Evolutionary conservation across 2,329 filamentous ascomycete species (phyloP), one percentile per base, ranked within the genome.

Genomic region (Neurospora sp.): DNA sequence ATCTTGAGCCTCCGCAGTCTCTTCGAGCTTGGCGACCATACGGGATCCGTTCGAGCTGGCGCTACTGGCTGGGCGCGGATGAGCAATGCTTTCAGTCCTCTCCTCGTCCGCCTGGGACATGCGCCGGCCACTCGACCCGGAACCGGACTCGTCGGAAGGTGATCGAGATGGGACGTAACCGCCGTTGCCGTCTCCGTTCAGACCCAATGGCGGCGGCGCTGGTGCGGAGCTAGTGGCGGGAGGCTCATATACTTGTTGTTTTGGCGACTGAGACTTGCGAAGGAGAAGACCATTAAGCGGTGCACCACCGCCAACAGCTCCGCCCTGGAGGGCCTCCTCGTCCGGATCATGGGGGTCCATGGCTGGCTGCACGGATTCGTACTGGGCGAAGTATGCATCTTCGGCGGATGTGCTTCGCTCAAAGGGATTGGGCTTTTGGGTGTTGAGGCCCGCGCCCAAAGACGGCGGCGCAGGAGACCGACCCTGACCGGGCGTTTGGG

Each of bases 291-390:
- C 23, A 17, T 62, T 62, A 33, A 62, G 52, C 52, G 52, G 23
- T 8, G 52, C 52, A 62, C 52, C 46, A 9, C 46, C 46, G 2
- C 13, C 46, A 17, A 17, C 6, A 58, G 19, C 23, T 58, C 46
- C 46, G 23, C 46, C 46, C 11, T 43, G 68, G 1, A 42, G 73
- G 58, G 71, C 81, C 70, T 84, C 89, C 80, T 93, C 91, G 75
- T 93, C 90, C n/a, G 91, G 91, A 74, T 94, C 91, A 78, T 94
- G 89, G 70, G 88, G 88, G 79, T 95, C 92, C 84, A 95, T 88
- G 39, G 91, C 91, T 2, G 92, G 91, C 77, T 95, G 92, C 9
- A 95, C 91, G 73, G 87, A 84, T 75, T 91, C 89, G 78, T 96
- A 95, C 77, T 90, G 89, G 19, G 90, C 87, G 78, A 88, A 95